These are phyloP conservation scores for Rubia yunnanensis DNA, from an alignment of 257 asterid genomes.

Conservation along the genomic window DNA sequence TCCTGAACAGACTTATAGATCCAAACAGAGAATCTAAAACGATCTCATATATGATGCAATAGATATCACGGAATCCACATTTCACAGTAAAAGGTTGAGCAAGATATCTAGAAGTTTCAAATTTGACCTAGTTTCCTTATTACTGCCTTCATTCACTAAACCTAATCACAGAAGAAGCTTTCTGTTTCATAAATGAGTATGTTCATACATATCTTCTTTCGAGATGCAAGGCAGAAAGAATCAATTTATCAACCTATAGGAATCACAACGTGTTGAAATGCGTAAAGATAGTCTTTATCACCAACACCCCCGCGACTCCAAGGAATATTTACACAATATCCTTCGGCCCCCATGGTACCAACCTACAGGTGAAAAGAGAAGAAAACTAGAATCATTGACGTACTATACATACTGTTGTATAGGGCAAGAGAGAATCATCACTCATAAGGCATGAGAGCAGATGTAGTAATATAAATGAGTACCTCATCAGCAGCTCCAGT, in stretches of 20 bases:
- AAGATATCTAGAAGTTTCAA: neutral
- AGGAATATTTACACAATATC: slow-evolving; percentile 90
- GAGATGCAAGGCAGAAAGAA: slow-evolving; percentile 1
- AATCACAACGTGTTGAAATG: slow-evolving; percentile 85
- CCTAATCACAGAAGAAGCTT: too few species aligned
- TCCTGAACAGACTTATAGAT: neutral
- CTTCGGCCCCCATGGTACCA: slow-evolving; percentile 90
- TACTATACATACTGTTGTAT: neutral
- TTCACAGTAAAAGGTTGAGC: neutral
- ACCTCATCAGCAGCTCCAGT: slow-evolving; percentile 97
- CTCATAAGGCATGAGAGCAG: neutral
- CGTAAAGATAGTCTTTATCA: slow-evolving; percentile 85
- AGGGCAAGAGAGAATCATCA: neutral
- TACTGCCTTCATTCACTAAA: neutral
- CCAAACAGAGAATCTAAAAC: neutral
- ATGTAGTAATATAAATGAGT: slow-evolving; percentile 11
- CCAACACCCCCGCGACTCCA: slow-evolving; percentile 97
- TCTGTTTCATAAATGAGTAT: neutral
- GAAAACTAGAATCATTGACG: neutral
- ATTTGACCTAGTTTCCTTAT: neutral
- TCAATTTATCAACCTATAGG: slow-evolving; percentile 58
- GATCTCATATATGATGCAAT: neutral
- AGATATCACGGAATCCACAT: neutral
- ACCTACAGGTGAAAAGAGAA: slow-evolving; percentile 38
- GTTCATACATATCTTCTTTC: neutral